Conservation (phyloP, 306 rosid species). For the Quercus wislizeni region DNA sequence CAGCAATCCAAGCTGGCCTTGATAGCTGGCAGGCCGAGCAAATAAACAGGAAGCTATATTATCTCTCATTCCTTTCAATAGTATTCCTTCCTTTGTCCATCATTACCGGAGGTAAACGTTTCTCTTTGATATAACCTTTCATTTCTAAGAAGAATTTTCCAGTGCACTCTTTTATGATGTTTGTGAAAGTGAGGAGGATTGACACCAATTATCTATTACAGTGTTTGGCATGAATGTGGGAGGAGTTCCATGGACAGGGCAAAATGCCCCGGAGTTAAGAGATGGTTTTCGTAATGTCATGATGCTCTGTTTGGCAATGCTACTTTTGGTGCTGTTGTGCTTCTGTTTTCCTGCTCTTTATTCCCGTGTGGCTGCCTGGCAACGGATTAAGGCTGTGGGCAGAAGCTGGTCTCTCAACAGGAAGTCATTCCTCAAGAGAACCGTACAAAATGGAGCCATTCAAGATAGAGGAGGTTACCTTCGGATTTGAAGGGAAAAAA, state of each 20-base stretch:
- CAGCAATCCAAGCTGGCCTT: slow-evolving; percentile 86
- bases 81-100: slow-evolving; percentile 87
- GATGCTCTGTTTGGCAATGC: slow-evolving; percentile 57
- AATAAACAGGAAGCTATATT: slow-evolving; percentile 87
- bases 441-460: slow-evolving; percentile 30
- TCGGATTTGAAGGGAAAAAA: slow-evolving; percentile 49
- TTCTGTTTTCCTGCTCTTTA: slow-evolving; percentile 77
- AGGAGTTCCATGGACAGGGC: slow-evolving; percentile 97
- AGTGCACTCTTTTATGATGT: neutral
- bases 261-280: slow-evolving; percentile 43
- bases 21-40: slow-evolving; percentile 97
- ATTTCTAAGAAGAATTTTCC: neutral
- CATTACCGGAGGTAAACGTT: slow-evolving; percentile 76
- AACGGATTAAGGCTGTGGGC: slow-evolving; percentile 30
- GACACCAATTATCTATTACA: slow-evolving; percentile 25
- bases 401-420: slow-evolving; percentile 78
- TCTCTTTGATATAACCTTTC: neutral
- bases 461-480: slow-evolving; percentile 72
- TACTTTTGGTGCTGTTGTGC: slow-evolving; percentile 68
- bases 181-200: neutral
- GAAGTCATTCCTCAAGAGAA: slow-evolving; percentile 68
- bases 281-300: slow-evolving; percentile 87
- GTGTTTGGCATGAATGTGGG: slow-evolving; percentile 98
- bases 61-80: slow-evolving; percentile 85
- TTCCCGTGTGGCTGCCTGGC: slow-evolving; percentile 53